These are phyloP conservation scores for Handroanthus guayacan DNA, from an alignment of 257 asterid genomes.

Conservation along the genomic window DNA sequence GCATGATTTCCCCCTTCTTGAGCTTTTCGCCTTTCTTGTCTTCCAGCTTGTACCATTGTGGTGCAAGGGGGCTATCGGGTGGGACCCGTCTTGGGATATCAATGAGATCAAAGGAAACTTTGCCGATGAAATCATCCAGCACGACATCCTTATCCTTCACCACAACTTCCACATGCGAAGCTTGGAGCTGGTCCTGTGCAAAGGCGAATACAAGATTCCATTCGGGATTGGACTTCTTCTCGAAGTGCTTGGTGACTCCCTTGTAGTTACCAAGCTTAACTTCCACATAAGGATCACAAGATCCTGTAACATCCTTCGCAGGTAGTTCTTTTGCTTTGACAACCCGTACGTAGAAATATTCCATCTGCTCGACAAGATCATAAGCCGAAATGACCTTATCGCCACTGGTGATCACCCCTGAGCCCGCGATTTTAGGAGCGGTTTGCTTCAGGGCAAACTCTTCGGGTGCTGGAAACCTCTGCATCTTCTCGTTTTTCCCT, in stretches of 20 bases:
- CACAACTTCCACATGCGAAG: constrained; percentile 63
- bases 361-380: constrained; percentile 93
- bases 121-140: constrained; percentile 70
- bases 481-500: constrained; percentile 47
- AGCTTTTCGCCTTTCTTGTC: constrained; percentile 63
- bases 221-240: constrained; percentile 68
- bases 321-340: constrained; percentile 74
- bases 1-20: constrained; percentile 78
- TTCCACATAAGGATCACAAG: constrained; percentile 84
- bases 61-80: constrained; percentile 85
- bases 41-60: constrained; percentile 81
- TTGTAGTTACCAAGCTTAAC: constrained; percentile 82
- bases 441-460: constrained; percentile 83
- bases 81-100: constrained; percentile 77
- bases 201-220: constrained; percentile 88
- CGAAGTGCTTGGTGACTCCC: constrained; percentile 78
- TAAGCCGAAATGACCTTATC: constrained; percentile 73
- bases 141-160: constrained; percentile 78
- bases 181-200: constrained; percentile 76
- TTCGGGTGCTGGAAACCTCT: constrained; percentile 48
- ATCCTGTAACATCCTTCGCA: constrained; percentile 59
- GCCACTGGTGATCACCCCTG: constrained; percentile 66
- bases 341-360: constrained; percentile 77
- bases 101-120: constrained; percentile 51
- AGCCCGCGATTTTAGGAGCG: constrained; percentile 76